A percentile compares a stretch with the other conserved stretches of the same genome.
Evolutionary conservation across 495 filamentous ascomycete species (phyloP).

Genomic region (Neurospora pannonica): DNA sequence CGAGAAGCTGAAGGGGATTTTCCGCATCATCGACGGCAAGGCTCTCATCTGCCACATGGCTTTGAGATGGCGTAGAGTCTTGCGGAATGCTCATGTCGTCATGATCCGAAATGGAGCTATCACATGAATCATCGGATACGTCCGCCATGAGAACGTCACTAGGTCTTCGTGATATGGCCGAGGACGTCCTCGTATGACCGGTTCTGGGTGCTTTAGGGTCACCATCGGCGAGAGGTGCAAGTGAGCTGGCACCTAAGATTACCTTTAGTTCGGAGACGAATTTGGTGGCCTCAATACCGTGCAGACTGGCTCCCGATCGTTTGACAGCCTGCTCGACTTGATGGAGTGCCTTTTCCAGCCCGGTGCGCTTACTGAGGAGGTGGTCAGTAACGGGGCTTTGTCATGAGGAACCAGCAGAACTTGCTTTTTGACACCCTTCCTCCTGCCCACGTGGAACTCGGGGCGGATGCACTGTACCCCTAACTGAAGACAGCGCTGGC

Average conservation of each 20-base stretch:
- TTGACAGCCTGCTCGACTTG: conserved; percentile 66
- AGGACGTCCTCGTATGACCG: not conserved
- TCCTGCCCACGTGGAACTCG: conserved; percentile 58
- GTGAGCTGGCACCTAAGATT: conserved; percentile 31
- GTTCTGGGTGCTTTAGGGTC: conserved; percentile 1
- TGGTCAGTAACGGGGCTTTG: not conserved
- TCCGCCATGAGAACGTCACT: conserved; percentile 18
- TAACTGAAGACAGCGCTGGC: conserved; percentile 53
- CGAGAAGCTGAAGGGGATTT: conserved; percentile 62
- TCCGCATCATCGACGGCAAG: conserved; percentile 62
- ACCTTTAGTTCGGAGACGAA: conserved; percentile 47
- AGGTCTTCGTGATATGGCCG: conserved; percentile 1
- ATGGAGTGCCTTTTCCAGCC: conserved; percentile 61
- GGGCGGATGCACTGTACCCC: conserved; percentile 54
- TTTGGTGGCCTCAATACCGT: conserved; percentile 42
- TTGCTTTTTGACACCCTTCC: conserved; percentile 69
- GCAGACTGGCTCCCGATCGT: conserved; percentile 41
- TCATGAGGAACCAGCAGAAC: conserved; percentile 12
- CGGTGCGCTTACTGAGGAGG: conserved; percentile 53
- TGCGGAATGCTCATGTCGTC: conserved; percentile 21
- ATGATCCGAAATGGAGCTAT: conserved; percentile 23
- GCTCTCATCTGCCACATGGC: conserved; percentile 23
- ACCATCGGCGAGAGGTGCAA: conserved; percentile 5
- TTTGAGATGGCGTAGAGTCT: conserved; percentile 21
- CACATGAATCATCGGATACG: conserved; percentile 21